phyloP scores from a whole-genome alignment of 2,329 filamentous ascomycete species.

The Didymella sp. region DNA sequence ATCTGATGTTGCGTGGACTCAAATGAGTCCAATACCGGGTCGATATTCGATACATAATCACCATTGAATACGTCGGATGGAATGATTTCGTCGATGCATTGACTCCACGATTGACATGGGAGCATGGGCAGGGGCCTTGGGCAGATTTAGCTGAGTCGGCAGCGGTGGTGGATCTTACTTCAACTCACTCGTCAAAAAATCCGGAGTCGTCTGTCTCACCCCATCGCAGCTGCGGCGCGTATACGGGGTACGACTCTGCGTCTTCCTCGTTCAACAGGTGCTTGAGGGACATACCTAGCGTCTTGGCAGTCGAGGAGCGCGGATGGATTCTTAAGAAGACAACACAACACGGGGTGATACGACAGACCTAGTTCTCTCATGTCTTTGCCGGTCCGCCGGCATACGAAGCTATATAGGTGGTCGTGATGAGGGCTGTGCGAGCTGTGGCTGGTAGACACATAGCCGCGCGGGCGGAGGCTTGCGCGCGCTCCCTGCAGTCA shows the following conservation, averaged over 20 bases:
- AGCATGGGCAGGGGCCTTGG: constrained; percentile 20
- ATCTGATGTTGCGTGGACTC: constrained; percentile 11
- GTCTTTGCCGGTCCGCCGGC: too few species aligned
- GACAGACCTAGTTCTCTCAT: too few species aligned
- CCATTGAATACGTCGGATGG: not conserved
- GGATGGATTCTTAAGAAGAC: too few species aligned
- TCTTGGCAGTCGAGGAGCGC: not conserved
- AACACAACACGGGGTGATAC: too few species aligned
- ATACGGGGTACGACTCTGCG: not conserved
- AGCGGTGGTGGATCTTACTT: too few species aligned
- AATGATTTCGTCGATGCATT: constrained; percentile 21
- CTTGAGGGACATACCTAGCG: constrained; percentile 28
- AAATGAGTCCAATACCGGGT: constrained; percentile 6
- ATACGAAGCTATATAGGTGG: too few species aligned
- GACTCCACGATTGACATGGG: constrained; percentile 24
- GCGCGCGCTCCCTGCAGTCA: not conserved
- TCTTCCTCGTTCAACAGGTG: constrained; percentile 34
- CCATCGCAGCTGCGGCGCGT: too few species aligned
- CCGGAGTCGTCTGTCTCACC: constrained; percentile 10
- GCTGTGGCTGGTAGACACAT: too few species aligned
- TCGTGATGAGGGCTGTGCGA: too few species aligned
- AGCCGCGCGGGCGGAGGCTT: not conserved
- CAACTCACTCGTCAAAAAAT: constrained; percentile 23
- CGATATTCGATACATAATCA: not conserved
- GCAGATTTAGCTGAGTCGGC: not conserved